Conservation (phyloP, 2,329 filamentous ascomycete genomes). For the Hortaea sp. region DNA sequence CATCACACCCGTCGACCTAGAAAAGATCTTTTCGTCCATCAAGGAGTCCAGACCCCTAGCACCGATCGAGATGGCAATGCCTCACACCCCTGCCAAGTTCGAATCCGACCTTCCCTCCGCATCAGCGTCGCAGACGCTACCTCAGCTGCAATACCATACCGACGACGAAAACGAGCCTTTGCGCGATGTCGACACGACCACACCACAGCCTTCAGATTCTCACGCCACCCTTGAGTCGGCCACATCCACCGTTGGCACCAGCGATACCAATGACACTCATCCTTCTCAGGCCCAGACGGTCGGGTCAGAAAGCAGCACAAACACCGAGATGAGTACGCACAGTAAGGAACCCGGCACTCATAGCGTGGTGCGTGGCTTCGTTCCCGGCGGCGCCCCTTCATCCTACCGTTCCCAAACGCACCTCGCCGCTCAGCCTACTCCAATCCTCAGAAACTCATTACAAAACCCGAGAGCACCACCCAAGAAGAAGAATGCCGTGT, state of each 20-base stretch:
- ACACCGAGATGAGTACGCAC: conserved; percentile 50
- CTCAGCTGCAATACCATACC: conserved; percentile 16
- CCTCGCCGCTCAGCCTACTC: conserved; percentile 43
- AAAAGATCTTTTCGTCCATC: conserved; percentile 89
- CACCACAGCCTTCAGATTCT: conserved; percentile 7
- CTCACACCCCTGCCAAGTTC: conserved; percentile 4
- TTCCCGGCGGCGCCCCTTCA: conserved; percentile 61
- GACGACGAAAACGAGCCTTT: conserved; percentile 8
- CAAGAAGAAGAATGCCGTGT: conserved; percentile 62
- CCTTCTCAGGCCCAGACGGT: conserved; percentile 28
- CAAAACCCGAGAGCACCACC: conserved; percentile 22
- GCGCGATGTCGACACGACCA: conserved; percentile 24
- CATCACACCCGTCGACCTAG: conserved; percentile 83
- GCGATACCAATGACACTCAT: conserved; percentile 31
- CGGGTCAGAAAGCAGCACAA: conserved; percentile 52
- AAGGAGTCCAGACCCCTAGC: conserved; percentile 68
- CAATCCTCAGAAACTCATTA: conserved; percentile 48
- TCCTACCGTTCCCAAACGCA: conserved; percentile 55
- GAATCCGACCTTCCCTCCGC: conserved; percentile 10
- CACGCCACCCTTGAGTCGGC: conserved; percentile 42
- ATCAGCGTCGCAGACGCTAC: conserved; percentile 23
- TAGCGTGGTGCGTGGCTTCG: conserved; percentile 79
- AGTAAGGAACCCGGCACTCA: conserved; percentile 69
- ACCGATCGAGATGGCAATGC: conserved; percentile 36
- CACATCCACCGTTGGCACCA: conserved; percentile 43